Percentiles rank a stretch among this genome's conserved stretches.
Conservation (phyloP, 2,329 filamentous ascomycete species). For the Taxawa tesnikishii region DNA sequence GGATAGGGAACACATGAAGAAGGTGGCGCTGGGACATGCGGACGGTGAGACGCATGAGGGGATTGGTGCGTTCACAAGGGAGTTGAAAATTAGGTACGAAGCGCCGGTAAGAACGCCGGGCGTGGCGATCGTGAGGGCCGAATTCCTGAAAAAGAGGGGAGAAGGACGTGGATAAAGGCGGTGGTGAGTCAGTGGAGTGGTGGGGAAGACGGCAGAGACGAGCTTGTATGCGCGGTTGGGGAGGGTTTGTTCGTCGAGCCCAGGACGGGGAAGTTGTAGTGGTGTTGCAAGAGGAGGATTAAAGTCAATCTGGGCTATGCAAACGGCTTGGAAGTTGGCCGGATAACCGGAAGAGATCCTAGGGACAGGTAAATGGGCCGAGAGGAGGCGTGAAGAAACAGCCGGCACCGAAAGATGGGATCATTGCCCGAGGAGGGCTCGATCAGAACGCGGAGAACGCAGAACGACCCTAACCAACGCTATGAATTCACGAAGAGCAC, state of each 20-base stretch:
- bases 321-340: too few species aligned
- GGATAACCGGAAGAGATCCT: too few species aligned
- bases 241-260: constrained; percentile 41
- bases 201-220: constrained; percentile 23
- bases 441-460: too few species aligned
- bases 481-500: too few species aligned
- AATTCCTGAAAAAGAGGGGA: constrained; percentile 15
- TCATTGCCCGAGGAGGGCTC: too few species aligned
- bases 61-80: constrained; percentile 33
- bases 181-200: constrained; percentile 6
- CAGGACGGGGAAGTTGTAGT: constrained; percentile 12
- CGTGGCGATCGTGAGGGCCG: constrained; percentile 34
- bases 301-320: too few species aligned
- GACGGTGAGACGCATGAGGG: constrained; percentile 13
- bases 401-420: too few species aligned
- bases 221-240: constrained; percentile 34
- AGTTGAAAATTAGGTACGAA: constrained; percentile 44
- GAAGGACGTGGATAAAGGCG: constrained; percentile 4
- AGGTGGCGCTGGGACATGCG: constrained; percentile 8
- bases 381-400: too few species aligned
- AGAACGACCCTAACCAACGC: too few species aligned
- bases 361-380: too few species aligned
- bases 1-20: constrained; percentile 12
- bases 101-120: constrained; percentile 39
- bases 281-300: too few species aligned